A percentile compares a stretch with the other conserved stretches of the same genome.
These are phyloP conservation scores for Trichomonas tenax DNA, from an alignment of 208 protist species.

Conservation along the genomic window DNA sequence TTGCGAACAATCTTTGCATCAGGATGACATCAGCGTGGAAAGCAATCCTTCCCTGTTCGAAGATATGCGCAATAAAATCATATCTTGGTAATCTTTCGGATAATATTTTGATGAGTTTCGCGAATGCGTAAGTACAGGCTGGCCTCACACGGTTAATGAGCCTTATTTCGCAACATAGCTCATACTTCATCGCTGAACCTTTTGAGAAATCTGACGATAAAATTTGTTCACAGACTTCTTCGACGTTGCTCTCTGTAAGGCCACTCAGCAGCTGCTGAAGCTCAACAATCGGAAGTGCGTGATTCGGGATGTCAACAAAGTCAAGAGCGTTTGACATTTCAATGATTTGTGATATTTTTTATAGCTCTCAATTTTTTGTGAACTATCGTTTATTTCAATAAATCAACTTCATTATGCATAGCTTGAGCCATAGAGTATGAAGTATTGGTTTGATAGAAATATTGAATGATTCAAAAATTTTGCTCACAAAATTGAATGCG, in stretches of 20 bases:
- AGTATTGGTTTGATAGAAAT: no score
- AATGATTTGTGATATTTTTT: no score
- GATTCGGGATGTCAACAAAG: not conserved
- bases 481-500: no score
- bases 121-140: not conserved
- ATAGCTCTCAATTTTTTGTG: no score
- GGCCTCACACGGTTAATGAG: not conserved
- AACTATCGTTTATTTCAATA: no score
- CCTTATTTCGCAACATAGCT: not conserved
- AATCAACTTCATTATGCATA: no score
- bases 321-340: not conserved
- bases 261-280: not conserved
- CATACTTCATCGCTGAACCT: not conserved
- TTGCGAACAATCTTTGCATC: not conserved
- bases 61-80: not conserved
- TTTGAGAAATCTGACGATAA: not conserved
- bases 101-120: not conserved
- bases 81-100: not conserved
- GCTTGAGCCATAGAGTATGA: no score
- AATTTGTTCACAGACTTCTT: not conserved
- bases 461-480: no score
- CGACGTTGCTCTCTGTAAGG: not conserved
- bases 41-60: not conserved
- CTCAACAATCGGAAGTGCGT: not conserved
- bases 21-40: not conserved